Base-by-base conservation (phyloP, 257 asterid species). In the Haberlea rhodopensis region DNA sequence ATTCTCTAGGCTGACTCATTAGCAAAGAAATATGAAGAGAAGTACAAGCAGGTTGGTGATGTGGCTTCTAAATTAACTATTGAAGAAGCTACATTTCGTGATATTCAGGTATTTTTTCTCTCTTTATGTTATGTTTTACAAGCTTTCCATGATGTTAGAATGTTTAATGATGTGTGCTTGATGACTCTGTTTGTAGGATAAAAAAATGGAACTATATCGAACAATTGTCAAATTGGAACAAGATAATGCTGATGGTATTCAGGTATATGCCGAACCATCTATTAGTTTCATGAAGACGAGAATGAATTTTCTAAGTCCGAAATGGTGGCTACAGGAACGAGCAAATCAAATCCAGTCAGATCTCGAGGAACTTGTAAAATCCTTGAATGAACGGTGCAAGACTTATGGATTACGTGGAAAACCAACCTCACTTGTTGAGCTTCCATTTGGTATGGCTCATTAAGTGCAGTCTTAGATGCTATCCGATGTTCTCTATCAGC, bases 51-150 rank as follows among this genome's bases (percentile, higher is more conserved):
- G 79, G 73, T 66, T 62, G 99, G 97, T 71, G 97, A 90, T 70
- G 95, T 94, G 43, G 96, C 96, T 45, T 90, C 99, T 32, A 94
- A 86, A 75, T 83, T 94, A 77, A 80, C 97, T 16, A 81, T 88
- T 63, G 95, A 94, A 83, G 97, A 90, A 84, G 89, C 99, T 51
- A 87, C 99, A 20, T 94, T 90, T 80, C 89, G 95, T 11, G 96
- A 94, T 81, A 83, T 94, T 86, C 99, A 94, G 91, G 99, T 94
- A 78, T 60, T 29, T 55, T 57, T 63, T 53, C 23, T 37, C 57
- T 55, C 67, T 60, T 63, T 32, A 34, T 52, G n/a, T 62, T 58
- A 40, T 0, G 19, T 57, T 49, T 73, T 67, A 56, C 45, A 63
- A 23, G 56, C 25, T 51, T 58, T 37, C 51, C 73, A 57, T 63